These are phyloP conservation scores for Westerdykella ornata DNA, from an alignment of 2,329 filamentous ascomycete genomes.

Conservation along the genomic window DNA sequence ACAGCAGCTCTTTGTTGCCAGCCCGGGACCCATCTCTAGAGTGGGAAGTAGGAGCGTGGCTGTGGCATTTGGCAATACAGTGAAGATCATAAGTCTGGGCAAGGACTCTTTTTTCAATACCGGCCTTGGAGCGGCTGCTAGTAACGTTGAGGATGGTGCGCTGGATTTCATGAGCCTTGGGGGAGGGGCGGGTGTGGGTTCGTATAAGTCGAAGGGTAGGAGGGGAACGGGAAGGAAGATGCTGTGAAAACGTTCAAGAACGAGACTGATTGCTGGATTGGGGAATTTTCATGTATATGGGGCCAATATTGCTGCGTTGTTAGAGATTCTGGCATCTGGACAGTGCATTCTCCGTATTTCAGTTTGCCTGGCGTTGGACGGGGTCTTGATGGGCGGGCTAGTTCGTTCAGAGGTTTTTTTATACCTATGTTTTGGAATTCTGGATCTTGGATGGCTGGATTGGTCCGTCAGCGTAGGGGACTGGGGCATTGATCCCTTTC, in stretches of 20 bases:
- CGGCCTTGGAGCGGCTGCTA: slow-evolving; percentile 3
- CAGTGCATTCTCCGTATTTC: too few relatives aligned
- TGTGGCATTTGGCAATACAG: slow-evolving; percentile 63
- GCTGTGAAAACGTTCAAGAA: slow-evolving; percentile 6
- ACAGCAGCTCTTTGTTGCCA: slow-evolving; percentile 57
- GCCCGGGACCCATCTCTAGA: slow-evolving; percentile 57
- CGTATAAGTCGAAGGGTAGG: slow-evolving; percentile 9
- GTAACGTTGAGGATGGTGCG: slow-evolving; percentile 7
- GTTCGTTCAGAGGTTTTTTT: too few relatives aligned
- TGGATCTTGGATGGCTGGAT: too few relatives aligned
- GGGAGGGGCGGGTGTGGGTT: slow-evolving; percentile 5
- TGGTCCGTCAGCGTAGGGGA: too few relatives aligned
- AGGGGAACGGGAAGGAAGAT: slow-evolving; percentile 14
- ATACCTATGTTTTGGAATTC: too few relatives aligned
- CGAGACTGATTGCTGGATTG: too few relatives aligned
- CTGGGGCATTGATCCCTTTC: too few relatives aligned
- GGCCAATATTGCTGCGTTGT: too few relatives aligned
- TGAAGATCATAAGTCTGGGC: slow-evolving; percentile 64
- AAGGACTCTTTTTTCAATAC: slow-evolving; percentile 55
- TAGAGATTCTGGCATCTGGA: too few relatives aligned
- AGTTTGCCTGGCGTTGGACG: too few relatives aligned
- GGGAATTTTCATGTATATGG: too few relatives aligned
- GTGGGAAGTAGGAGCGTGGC: slow-evolving; percentile 61
- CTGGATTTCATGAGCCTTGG: slow-evolving; percentile 3
- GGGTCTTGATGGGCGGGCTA: too few relatives aligned